Evolutionary conservation across 805 yeast genomes (phyloP).

Genomic region (Komagataella phaffii): DNA sequence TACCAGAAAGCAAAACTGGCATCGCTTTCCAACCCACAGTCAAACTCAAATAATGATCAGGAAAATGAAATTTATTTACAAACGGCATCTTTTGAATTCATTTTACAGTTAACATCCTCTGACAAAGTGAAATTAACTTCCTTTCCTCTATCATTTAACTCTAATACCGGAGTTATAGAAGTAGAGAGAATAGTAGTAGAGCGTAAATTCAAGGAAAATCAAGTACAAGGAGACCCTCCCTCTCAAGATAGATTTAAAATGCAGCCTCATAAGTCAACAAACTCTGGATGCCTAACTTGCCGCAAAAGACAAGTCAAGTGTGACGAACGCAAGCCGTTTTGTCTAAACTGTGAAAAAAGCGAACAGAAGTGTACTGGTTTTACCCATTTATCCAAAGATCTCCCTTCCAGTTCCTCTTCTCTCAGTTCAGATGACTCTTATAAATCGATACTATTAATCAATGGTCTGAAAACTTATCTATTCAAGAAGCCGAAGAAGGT

Average conservation of each 20-base stretch:
- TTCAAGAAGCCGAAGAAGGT: conserved; percentile 9
- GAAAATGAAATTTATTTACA: conserved; percentile 19
- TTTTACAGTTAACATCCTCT: conserved; percentile 9
- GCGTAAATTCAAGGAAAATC: neutral
- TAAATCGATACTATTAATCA: conserved; percentile 11
- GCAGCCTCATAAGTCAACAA: conserved; percentile 44
- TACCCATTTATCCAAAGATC: neutral
- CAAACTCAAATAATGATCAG: neutral
- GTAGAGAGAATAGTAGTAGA: conserved; percentile 20
- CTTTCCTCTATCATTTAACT: conserved; percentile 31
- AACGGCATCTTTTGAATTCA: conserved; percentile 22
- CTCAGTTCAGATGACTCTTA: conserved; percentile 1
- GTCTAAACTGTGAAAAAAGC: conserved; percentile 53
- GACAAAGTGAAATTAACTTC: conserved; percentile 15
- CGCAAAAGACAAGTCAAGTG: conserved; percentile 61
- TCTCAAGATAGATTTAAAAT: conserved; percentile 14
- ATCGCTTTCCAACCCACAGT: neutral
- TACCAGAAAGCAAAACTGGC: neutral
- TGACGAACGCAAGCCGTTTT: conserved; percentile 60
- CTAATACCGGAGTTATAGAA: conserved; percentile 17
- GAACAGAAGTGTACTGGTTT: conserved; percentile 53
- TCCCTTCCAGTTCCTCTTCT: neutral
- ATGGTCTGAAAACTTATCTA: conserved; percentile 10
- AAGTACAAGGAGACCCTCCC: too few species aligned
- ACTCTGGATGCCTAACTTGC: conserved; percentile 69